Percentiles rank a stretch among this genome's conserved stretches.
Evolutionary conservation across 164 flowering plant genomes (phyloP).

Genomic region (Magnolia officinalis): DNA sequence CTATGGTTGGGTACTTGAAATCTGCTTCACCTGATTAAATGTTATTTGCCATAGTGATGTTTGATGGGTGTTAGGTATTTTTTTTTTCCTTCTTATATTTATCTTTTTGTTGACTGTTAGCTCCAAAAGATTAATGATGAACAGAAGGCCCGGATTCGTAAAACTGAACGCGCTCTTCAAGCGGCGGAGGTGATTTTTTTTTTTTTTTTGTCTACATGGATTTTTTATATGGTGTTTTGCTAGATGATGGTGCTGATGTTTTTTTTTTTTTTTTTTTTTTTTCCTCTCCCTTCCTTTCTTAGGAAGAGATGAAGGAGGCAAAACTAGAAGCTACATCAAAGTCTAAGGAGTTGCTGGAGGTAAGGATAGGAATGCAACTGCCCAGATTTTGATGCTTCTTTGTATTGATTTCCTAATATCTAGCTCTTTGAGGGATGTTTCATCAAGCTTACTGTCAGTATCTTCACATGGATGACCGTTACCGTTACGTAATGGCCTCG

Average conservation of each 20-base stretch:
- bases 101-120: constrained; percentile 30
- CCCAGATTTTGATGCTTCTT: not conserved
- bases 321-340: constrained; percentile 62
- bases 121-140: constrained; percentile 64
- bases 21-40: not conserved
- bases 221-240: not conserved
- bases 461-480: too few relatives aligned
- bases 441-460: too few relatives aligned
- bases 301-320: constrained; percentile 84
- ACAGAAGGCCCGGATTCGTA: constrained; percentile 59
- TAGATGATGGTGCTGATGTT: not conserved
- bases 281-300: not conserved
- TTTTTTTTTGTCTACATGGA: not conserved
- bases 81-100: not conserved
- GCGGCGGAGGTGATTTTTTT: constrained; percentile 62
- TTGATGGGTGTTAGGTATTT: not conserved
- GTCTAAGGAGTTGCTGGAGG: constrained; percentile 60
- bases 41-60: not conserved
- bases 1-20: not conserved
- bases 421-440: too few relatives aligned
- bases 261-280: not conserved
- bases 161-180: constrained; percentile 85
- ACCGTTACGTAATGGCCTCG: too few relatives aligned
- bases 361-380: constrained; percentile 11
- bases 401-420: not conserved